Conservation (phyloP, 768 basidiomycete genomes). For the Gymnopilus junonius region DNA sequence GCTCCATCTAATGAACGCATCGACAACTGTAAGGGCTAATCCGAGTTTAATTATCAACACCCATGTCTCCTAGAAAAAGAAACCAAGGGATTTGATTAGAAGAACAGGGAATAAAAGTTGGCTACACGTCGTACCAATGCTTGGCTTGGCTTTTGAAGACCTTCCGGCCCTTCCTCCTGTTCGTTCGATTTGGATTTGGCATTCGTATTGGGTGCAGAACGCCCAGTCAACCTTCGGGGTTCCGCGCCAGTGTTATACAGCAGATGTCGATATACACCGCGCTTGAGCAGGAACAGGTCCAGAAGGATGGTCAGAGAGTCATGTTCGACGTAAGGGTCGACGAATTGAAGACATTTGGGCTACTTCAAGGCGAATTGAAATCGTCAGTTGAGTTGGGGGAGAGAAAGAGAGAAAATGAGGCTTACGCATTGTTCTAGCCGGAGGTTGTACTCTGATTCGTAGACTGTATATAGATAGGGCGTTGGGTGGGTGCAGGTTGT, state of each 20-base stretch:
- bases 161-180: background rate
- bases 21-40: conserved; percentile 58
- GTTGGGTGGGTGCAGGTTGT: conserved; percentile 71
- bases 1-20: conserved; percentile 84
- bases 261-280: conserved; percentile 81
- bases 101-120: background rate
- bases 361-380: conserved; percentile 28
- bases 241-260: conserved; percentile 79
- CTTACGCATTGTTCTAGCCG: conserved; percentile 82
- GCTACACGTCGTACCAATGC: background rate
- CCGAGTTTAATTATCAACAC: conserved; percentile 63
- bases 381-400: background rate
- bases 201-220: too few relatives aligned
- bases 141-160: background rate
- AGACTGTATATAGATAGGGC: conserved; percentile 79
- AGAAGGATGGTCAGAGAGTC: conserved; percentile 73
- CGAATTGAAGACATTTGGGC: conserved; percentile 68
- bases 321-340: conserved; percentile 88
- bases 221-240: conserved; percentile 50
- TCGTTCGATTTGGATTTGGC: conserved; percentile 1
- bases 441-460: conserved; percentile 77
- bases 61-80: conserved; percentile 56
- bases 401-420: background rate
- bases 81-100: background rate
- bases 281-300: conserved; percentile 82